Base-by-base conservation (phyloP, 768 basidiomycete species). In the Dacryopinax primogenitus region DNA sequence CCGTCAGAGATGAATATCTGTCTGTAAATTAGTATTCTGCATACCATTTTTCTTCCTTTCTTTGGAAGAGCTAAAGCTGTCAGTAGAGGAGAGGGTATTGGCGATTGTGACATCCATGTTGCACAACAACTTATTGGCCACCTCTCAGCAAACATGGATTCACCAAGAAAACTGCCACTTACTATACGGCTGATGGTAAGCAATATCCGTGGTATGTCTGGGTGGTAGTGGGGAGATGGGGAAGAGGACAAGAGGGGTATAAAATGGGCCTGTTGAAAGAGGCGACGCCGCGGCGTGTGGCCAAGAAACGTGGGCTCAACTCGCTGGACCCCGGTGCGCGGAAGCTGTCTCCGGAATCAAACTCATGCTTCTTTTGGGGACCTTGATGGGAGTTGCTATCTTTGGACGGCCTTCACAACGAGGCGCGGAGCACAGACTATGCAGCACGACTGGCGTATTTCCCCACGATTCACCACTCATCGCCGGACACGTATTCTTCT, bases 261-360 rank as follows among this genome's bases (percentile, higher is more conserved):
- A 28, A 58, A 58, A 15, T 15, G 11, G 30, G 21, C n/a, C n/a
- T n/a, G n/a, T n/a, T n/a, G 32, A 58, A 30, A 58, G 26, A 58
- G 51, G 51, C 26, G 51, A 58, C 4, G 51, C 51, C 51, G 51
- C 30, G 51, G 15, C n/a, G n/a, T 58, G 51, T 58, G 51, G 51
- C 51, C 26, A 44, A 23, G 41, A 44, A 44, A 44, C 41, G 41
- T 44, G 18, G 16, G 51, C 51, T 28, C 3, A 15, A n/a, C 51
- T 58, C 23, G 51, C 51, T 58, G 51, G 51, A 58, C 51, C 51
- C 51, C 13, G 51, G 21, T n/a, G n/a, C n/a, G 32, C 51, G 51
- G 51, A 58, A 58, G 51, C 51, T 58, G 51, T 58, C 26, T 58
- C 51, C 51, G 51, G 51, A 30, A 58, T 9, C 51, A 58, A 58